phyloP scores from a whole-genome alignment of 495 filamentous ascomycete genomes.

The Platismatia glauca region DNA sequence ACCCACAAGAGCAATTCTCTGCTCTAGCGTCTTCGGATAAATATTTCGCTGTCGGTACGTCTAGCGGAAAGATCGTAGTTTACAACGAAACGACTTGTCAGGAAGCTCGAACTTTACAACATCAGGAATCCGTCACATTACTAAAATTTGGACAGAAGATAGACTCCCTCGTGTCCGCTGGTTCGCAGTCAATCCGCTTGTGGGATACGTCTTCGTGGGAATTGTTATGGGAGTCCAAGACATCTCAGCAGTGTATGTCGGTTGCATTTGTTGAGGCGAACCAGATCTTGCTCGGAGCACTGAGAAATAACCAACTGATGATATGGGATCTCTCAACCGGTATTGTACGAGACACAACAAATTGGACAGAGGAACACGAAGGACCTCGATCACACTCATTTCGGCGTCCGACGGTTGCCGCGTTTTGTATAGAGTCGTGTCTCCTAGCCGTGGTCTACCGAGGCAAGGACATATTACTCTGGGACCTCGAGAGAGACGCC shows the following conservation, averaged over 20 bases:
- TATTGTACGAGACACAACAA: conserved; percentile 5
- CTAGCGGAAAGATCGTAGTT: conserved; percentile 19
- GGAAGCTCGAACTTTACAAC: conserved; percentile 16
- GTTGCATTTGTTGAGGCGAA: conserved; percentile 23
- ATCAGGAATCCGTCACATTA: conserved; percentile 20
- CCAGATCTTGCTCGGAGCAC: conserved; percentile 20
- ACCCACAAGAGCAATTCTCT: conserved; percentile 3
- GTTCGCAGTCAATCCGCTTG: conserved; percentile 18
- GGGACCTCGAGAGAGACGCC: conserved; percentile 22
- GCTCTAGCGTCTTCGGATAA: conserved; percentile 15
- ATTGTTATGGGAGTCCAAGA: conserved; percentile 18
- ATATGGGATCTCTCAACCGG: conserved; percentile 24
- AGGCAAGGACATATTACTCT: conserved; percentile 26
- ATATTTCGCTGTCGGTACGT: conserved; percentile 16
- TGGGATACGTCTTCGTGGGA: conserved; percentile 24
- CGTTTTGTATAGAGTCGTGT: conserved; percentile 16
- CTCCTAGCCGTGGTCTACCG: conserved; percentile 26
- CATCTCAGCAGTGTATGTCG: conserved; percentile 14
- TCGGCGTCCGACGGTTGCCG: conserved; percentile 19
- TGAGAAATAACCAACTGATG: conserved; percentile 19
- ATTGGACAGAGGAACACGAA: conserved; percentile 24
- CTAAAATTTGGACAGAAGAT: conserved; percentile 20
- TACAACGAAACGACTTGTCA: conserved; percentile 24
- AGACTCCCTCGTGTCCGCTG: conserved; percentile 19
- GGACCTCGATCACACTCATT: conserved; percentile 11